A percentile compares a stretch with the other conserved stretches of the same genome.
These are phyloP conservation scores for Rhodocollybia butyracea DNA, from an alignment of 768 basidiomycete species.

Conservation along the genomic window DNA sequence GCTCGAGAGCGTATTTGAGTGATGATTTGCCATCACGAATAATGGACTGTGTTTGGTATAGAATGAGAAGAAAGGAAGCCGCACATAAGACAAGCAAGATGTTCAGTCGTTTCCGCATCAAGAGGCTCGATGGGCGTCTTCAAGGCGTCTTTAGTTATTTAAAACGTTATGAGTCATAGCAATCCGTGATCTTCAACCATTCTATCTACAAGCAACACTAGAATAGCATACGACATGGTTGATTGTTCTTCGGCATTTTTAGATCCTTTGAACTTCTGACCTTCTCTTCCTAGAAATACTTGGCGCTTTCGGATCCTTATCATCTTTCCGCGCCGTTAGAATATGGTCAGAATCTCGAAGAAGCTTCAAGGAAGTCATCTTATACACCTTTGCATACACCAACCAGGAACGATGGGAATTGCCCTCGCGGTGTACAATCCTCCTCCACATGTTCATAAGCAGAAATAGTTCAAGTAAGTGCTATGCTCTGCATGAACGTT, in stretches of 20 bases:
- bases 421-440: background rate
- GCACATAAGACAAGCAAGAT: background rate
- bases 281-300: background rate
- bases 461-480: no score
- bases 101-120: slow-evolving; percentile 2
- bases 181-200: no score
- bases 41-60: slow-evolving; percentile 1
- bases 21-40: background rate
- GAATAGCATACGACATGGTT: no score
- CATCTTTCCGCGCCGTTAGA: background rate
- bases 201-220: no score
- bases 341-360: no score
- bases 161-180: no score
- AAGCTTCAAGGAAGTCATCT: background rate
- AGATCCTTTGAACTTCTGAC: background rate
- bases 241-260: background rate
- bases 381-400: background rate
- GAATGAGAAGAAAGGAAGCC: background rate
- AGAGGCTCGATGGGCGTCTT: background rate
- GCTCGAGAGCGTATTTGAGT: background rate
- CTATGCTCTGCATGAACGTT: no score
- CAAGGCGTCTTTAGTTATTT: no score
- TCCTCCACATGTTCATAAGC: background rate
- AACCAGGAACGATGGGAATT: slow-evolving; percentile 8
- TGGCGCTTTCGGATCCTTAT: background rate